Conservation (phyloP, 2,329 filamentous ascomycete genomes). For the Alternaria hordeiaustralica region DNA sequence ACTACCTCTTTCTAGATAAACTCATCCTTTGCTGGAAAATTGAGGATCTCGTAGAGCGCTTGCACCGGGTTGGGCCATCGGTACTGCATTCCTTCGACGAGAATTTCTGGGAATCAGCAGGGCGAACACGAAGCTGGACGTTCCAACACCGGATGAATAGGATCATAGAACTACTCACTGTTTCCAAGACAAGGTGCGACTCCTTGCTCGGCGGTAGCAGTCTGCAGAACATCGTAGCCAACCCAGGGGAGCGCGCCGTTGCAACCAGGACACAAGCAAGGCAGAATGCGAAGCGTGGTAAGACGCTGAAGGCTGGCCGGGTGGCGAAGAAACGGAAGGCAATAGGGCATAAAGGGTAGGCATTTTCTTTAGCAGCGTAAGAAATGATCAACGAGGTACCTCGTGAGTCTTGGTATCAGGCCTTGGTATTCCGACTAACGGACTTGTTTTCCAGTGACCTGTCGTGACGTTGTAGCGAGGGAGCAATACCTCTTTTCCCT, state of each 20-base stretch:
- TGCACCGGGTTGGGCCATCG: not conserved
- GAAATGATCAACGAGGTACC: not conserved
- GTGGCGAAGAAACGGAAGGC: not conserved
- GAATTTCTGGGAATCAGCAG: not conserved
- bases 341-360: not conserved
- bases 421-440: not conserved
- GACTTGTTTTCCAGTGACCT: not conserved
- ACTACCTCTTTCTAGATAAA: not conserved
- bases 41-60: not conserved
- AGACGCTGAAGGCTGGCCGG: not conserved
- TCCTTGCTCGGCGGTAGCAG: not conserved
- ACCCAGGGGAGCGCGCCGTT: not conserved
- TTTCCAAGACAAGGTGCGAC: slow-evolving; percentile 7
- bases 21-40: slow-evolving; percentile 5
- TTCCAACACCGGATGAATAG: not conserved
- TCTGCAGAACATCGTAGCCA: slow-evolving; percentile 2
- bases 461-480: not conserved
- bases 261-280: not conserved
- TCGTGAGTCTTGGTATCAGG: not conserved
- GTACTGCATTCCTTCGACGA: not conserved
- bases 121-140: not conserved
- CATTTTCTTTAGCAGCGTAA: not conserved
- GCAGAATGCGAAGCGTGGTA: not conserved
- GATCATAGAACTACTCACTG: slow-evolving; percentile 1
- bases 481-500: not conserved